Conservation (phyloP, 768 basidiomycete genomes). For the Pseudohyphozyma bogoriensis region DNA sequence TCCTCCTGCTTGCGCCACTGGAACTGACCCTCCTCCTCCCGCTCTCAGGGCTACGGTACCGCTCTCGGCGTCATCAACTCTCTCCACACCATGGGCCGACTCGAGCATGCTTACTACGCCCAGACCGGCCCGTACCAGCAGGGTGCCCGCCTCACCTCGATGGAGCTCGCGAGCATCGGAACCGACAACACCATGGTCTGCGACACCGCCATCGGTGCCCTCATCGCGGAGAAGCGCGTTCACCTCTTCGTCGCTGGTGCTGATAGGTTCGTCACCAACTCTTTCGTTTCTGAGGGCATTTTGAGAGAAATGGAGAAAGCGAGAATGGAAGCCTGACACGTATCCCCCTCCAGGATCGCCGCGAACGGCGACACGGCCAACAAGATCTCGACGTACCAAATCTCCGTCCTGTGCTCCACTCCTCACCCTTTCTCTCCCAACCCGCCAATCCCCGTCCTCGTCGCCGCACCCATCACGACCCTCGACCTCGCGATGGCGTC, state of each 20-base stretch:
- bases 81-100: slow-evolving; percentile 64
- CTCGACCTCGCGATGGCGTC: slow-evolving; percentile 62
- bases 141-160: slow-evolving; percentile 74
- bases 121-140: slow-evolving; percentile 93
- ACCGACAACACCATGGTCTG: slow-evolving; percentile 90
- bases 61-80: slow-evolving; percentile 88
- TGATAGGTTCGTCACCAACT: slow-evolving; percentile 17
- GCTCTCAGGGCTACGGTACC: slow-evolving; percentile 80
- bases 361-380: slow-evolving; percentile 95
- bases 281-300: background rate
- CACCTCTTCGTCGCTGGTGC: slow-evolving; percentile 32
- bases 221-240: slow-evolving; percentile 76
- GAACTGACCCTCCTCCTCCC: background rate
- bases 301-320: no score
- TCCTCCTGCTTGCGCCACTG: background rate
- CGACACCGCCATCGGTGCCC: slow-evolving; percentile 92
- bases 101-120: slow-evolving; percentile 76
- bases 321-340: background rate
- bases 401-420: slow-evolving; percentile 70
- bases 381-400: slow-evolving; percentile 96
- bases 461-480: slow-evolving; percentile 84
- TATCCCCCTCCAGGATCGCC: slow-evolving; percentile 61
- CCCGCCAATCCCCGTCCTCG: slow-evolving; percentile 78
- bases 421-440: slow-evolving; percentile 33
- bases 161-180: slow-evolving; percentile 73